Conservation (phyloP, 2,329 filamentous ascomycete species). For the Lecanosticta acicola region DNA sequence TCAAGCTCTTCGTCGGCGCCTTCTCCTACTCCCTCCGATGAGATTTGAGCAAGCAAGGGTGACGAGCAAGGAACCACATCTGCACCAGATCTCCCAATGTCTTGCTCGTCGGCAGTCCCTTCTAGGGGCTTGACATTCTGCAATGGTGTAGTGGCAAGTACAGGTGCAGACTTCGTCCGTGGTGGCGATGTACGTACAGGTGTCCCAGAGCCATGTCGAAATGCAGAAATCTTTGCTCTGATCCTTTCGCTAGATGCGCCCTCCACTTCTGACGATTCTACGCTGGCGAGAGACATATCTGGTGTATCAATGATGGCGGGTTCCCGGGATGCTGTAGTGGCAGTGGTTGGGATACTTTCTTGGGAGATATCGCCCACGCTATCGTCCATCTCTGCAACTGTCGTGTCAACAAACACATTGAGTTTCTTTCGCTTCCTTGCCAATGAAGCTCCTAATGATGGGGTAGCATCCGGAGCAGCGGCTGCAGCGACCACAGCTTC, state of each 20-base stretch:
- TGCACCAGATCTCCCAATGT: not conserved
- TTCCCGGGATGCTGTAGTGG: constrained; percentile 9
- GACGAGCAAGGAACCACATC: constrained; percentile 17
- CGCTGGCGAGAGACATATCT: constrained; percentile 23
- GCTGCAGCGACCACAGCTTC: constrained; percentile 37
- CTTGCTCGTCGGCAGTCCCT: not conserved
- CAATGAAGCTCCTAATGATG: constrained; percentile 13
- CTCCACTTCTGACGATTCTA: constrained; percentile 5
- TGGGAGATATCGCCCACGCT: constrained; percentile 10
- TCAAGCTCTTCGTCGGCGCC: constrained; percentile 4
- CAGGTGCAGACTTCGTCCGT: constrained; percentile 13
- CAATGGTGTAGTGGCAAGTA: constrained; percentile 6
- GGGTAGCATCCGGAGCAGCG: constrained; percentile 17
- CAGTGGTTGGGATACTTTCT: constrained; percentile 8
- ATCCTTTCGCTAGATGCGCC: constrained; percentile 25
- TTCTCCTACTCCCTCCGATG: not conserved
- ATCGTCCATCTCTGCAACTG: constrained; percentile 2
- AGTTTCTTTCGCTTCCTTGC: constrained; percentile 29
- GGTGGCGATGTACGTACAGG: constrained; percentile 6
- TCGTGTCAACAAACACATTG: constrained; percentile 22
- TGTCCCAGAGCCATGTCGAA: constrained; percentile 14
- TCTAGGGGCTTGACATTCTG: not conserved
- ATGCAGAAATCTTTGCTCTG: constrained; percentile 18
- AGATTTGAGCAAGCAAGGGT: constrained; percentile 8
- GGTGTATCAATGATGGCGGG: constrained; percentile 17